Percentiles rank a stretch among this genome's conserved stretches.
phyloP scores from a whole-genome alignment of 2,329 filamentous ascomycete species.

The Dactylellina haptotyla region DNA sequence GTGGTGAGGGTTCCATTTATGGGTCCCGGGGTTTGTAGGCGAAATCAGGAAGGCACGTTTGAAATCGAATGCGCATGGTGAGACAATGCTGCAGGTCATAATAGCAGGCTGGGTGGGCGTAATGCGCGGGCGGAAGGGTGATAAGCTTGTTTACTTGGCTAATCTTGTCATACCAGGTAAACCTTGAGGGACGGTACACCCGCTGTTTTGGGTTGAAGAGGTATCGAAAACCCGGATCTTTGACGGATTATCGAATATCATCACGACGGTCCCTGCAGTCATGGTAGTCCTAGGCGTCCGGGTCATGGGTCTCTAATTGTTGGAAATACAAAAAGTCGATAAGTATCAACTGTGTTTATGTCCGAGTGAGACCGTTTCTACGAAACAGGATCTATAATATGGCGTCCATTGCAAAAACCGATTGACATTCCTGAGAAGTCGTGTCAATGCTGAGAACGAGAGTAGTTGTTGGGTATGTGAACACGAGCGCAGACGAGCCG shows the following conservation, averaged over 20 bases:
- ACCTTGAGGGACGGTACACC: conserved; percentile 5
- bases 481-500: neutral
- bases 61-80: conserved; percentile 10
- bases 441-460: too few species aligned
- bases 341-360: too few species aligned
- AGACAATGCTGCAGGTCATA: conserved; percentile 17
- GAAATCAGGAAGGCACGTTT: conserved; percentile 37
- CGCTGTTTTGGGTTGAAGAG: conserved; percentile 19
- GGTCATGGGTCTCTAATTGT: too few species aligned
- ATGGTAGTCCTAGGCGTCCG: too few species aligned
- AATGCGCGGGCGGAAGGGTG: neutral
- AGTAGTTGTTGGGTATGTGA: too few species aligned
- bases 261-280: too few species aligned
- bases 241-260: neutral
- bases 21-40: neutral
- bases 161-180: conserved; percentile 24
- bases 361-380: too few species aligned
- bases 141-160: conserved; percentile 27
- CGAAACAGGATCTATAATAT: too few species aligned
- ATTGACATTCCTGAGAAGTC: too few species aligned
- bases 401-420: too few species aligned
- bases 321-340: too few species aligned
- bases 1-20: too few species aligned
- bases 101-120: neutral
- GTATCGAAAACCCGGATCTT: neutral